A percentile compares a stretch with the other conserved stretches of the same genome.
Evolutionary conservation across 257 asterid genomes (phyloP).

Genomic region (Solanum commersonii): DNA sequence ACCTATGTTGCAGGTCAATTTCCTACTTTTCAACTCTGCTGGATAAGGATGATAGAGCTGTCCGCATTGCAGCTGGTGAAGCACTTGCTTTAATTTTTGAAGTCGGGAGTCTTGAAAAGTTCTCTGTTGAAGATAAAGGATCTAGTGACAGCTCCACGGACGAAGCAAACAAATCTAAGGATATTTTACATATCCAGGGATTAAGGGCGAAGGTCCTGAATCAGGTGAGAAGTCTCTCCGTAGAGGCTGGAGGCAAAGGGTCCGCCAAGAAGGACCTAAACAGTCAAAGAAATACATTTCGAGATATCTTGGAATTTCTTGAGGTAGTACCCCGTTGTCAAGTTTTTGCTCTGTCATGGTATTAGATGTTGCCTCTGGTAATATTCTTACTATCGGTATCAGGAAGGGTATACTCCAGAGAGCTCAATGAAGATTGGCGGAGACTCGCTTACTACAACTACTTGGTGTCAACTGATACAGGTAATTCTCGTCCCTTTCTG

Average conservation of each 20-base stretch:
- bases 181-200: conserved; percentile 49
- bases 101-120: conserved; percentile 68
- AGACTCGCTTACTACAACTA: conserved; percentile 43
- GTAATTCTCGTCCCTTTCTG: conserved; percentile 14
- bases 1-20: conserved; percentile 49
- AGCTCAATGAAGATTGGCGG: conserved; percentile 66
- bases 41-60: conserved; percentile 79
- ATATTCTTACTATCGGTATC: not conserved
- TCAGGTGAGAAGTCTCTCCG: conserved; percentile 62
- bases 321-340: conserved; percentile 39
- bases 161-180: conserved; percentile 43
- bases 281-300: conserved; percentile 71
- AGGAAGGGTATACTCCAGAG: conserved; percentile 71
- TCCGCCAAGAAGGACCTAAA: conserved; percentile 83
- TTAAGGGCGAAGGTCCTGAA: conserved; percentile 53
- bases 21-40: conserved; percentile 54
- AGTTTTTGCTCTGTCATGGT: not conserved
- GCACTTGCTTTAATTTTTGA: conserved; percentile 85
- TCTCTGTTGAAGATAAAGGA: conserved; percentile 44
- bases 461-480: conserved; percentile 83
- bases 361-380: not conserved
- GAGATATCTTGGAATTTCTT: conserved; percentile 73
- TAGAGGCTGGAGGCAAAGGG: conserved; percentile 95
- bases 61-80: conserved; percentile 92
- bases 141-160: conserved; percentile 32